phyloP scores from a whole-genome alignment of 768 basidiomycete genomes.

The Tubosaeta sp. region DNA sequence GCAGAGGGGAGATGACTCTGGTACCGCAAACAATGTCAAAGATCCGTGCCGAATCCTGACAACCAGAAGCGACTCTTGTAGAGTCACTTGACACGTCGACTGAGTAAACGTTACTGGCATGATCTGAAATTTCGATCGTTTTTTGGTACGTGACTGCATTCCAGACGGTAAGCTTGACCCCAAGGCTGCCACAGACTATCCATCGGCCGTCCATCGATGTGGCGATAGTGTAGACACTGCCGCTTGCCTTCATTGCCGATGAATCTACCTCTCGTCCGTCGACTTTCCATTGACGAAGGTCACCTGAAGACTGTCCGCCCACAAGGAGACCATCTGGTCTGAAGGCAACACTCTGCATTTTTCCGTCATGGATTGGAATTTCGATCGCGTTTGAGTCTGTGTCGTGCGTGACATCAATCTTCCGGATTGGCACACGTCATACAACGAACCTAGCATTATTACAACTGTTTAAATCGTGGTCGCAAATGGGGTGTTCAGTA shows the following conservation, averaged over 20 bases:
- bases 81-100: conserved; percentile 1
- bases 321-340: not conserved
- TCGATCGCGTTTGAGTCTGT: too few species aligned
- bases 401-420: too few species aligned
- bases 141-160: not conserved
- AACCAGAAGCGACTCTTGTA: not conserved
- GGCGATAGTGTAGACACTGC: not conserved
- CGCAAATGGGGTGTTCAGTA: too few species aligned
- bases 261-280: not conserved
- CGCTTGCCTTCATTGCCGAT: not conserved
- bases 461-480: too few species aligned
- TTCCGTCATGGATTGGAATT: too few species aligned
- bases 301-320: not conserved
- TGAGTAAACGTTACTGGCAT: not conserved
- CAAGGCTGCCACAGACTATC: not conserved
- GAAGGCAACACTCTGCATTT: too few species aligned
- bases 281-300: not conserved
- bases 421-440: too few species aligned
- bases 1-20: not conserved
- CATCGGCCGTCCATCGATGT: conserved; percentile 1
- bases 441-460: too few species aligned
- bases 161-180: not conserved
- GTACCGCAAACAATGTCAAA: not conserved
- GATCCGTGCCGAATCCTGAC: not conserved
- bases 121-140: not conserved